Conservation (phyloP, 257 asterid species). For the Solanum appendiculatum region DNA sequence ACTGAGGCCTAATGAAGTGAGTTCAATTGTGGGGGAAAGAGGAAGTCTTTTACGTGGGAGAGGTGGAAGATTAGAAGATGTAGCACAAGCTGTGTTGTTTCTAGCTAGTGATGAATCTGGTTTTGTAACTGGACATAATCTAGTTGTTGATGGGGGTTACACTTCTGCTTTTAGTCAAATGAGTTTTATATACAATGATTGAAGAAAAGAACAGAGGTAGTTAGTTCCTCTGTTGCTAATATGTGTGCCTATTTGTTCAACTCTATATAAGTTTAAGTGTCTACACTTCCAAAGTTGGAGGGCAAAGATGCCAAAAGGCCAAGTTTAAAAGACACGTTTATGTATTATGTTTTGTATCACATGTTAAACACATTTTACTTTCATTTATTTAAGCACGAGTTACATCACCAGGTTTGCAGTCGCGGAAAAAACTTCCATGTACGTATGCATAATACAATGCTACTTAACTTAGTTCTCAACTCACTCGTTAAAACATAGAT, state of each 20-base stretch:
- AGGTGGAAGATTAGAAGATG: background rate
- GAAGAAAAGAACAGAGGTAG: background rate
- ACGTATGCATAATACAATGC: background rate
- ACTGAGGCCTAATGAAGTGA: background rate
- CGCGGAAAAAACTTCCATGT: background rate
- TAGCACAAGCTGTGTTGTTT: background rate
- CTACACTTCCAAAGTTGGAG: background rate
- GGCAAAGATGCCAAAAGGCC: background rate
- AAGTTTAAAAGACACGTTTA: background rate
- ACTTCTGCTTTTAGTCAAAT: background rate
- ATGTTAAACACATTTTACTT: background rate
- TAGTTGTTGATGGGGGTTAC: background rate
- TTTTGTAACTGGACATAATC: background rate
- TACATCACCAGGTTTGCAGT: background rate
- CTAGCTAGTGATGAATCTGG: background rate
- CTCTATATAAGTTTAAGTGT: background rate
- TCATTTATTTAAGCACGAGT: background rate
- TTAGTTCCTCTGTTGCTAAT: background rate
- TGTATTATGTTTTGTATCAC: background rate
- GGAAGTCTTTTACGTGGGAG: background rate
- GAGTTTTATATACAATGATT: background rate
- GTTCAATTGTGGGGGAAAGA: background rate
- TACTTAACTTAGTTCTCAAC: background rate
- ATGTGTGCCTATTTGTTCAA: too few species aligned
- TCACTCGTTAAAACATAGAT: background rate